Evolutionary conservation across 352 stramenopile species (phyloP), one percentile per base, ranked within the genome.

Genomic region (Phytophthora citrophthora): DNA sequence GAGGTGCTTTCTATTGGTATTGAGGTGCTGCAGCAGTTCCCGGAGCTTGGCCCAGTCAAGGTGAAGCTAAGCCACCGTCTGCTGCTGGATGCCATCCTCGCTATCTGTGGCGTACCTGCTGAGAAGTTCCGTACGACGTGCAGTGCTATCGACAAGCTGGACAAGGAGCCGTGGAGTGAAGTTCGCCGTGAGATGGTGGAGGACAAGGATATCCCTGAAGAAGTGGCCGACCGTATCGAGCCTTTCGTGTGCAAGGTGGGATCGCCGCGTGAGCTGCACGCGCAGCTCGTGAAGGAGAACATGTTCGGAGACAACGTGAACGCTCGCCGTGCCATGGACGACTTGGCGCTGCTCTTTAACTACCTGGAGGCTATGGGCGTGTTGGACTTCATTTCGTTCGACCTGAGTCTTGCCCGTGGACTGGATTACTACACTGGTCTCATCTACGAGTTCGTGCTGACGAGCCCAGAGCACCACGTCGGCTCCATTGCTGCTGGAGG

Each of bases 401-500:
- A 99, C 62, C 76, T 99, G 36, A 98, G 88, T 69, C 84, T 99
- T 43, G 97, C 97, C 13, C 91, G 97, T 26, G 97, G 97, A 23
- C 82, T 99, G 11, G 97, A 99, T 79, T 99, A 99, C 89, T 99
- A 99, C 83, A 99, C 97, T 13, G 97, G 97, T 13, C 81, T 99
- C 43, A 99, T 99, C 72, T 99, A 99, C 77, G 97, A 99, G 81
- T 98, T 98, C 51, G 95, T 99, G 27, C 89, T 99, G 24, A 95
- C 88, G 59, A 90, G 76, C 24, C 76, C 77, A 5, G 86, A 90
- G 61, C 79, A 93, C 60, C 90, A 98, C 67, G 96, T 99, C 27
- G 97, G 97, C 48, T 99, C 94, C 46, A 99, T 99, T 74, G 97
- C 95, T 27, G 97, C 96, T 40, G 97, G 97, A 36, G 97, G 97